Evolutionary conservation across 139 green algal species (phyloP), one percentile per base, ranked within the genome.

Genomic region (Chlamydomonas eustigma): DNA sequence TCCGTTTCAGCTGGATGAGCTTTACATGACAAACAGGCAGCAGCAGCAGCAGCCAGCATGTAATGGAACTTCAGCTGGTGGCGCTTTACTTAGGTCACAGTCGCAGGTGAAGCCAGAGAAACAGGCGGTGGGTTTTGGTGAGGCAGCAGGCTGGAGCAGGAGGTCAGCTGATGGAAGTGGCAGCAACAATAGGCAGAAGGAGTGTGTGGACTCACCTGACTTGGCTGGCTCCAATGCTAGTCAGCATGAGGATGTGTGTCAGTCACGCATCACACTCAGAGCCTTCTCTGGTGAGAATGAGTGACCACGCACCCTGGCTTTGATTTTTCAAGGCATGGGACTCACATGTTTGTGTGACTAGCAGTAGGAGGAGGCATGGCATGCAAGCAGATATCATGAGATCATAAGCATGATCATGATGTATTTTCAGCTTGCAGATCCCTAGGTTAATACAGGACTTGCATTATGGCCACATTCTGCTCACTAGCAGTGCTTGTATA

Each of bases 221-320:
- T n/a, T n/a, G n/a, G n/a, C n/a, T n/a, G n/a, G n/a, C n/a, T n/a
- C n/a, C n/a, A n/a, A n/a, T n/a, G n/a, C n/a, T n/a, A n/a, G n/a
- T n/a, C n/a, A n/a, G n/a, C n/a, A n/a, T 12, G 44, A 58, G 44
- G 44, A 58, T 58, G 52, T 68, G 12, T 68, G 52, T 28, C n/a
- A 35, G 52, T 35, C 52, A 4, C 52, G 52, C 12, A 31, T 68
- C 12, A 28, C 34, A 28, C 52, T 68, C 52, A 68, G 34, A 28
- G 52, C n/a, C 52, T 31, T 68, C 12, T 68, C 52, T 35, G 52
- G 52, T 68, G 52, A 68, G 12, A 28, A 12, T 58, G 22, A 28
- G 44, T 12, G 44, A 58, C 22, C 12, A 58, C 22, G n/a, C n/a
- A n/a, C n/a, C 44, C 12, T 12, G 44, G 44, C 22, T 22, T 58